Evolutionary conservation across 2,329 filamentous ascomycete genomes (phyloP), one percentile per base, ranked within the genome.

Genomic region (Dryadomyces quercivorus): DNA sequence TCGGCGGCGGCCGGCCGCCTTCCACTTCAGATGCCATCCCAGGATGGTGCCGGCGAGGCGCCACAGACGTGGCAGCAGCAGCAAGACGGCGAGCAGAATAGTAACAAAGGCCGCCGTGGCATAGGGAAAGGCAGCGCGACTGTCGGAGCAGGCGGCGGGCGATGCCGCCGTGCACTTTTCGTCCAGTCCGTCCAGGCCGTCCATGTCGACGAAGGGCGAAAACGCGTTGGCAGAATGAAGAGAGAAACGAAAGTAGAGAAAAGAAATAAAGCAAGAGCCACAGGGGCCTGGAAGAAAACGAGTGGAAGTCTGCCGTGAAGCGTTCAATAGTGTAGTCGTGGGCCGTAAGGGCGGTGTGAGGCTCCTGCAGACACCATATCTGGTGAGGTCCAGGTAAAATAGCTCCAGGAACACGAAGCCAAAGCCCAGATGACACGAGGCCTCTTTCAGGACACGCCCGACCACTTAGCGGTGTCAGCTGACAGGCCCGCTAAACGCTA

Each of bases 11-110:
- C 80, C 81, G 18, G 80, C 77, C 0, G 84, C 85, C 65, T 81
- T 82, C 63, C 75, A 81, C 53, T 72, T 73, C 55, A 88, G 69
- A 59, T 79, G 77, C 72, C 75, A 85, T 58, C 84, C 85, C 21
- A 82, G 61, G 4, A 68, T 60, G 7, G 65, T 63, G 18, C 77
- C 77, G 1, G 72, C 43, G 3, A 64, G 61, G 7, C 64, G 65
- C 59, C 69, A 67, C 34, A 78, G 55, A 18, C 66, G 52, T 18
- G 69, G 69, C 40, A 71, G 60, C 8, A 71, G 55, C 44, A 68
- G 43, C 4, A 66, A 62, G 18, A 64, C 55, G 45, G 67, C 51
- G 50, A 71, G 44, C 1, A 50, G 20, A 1, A 54, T 52, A 3
- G 55, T 59, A 2, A 54, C n/a, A 8, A 55, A 15, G 3, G 49